Evolutionary conservation across 768 basidiomycete species (phyloP), one percentile per base, ranked within the genome.

Genomic region (Auriscalpium microsporum): DNA sequence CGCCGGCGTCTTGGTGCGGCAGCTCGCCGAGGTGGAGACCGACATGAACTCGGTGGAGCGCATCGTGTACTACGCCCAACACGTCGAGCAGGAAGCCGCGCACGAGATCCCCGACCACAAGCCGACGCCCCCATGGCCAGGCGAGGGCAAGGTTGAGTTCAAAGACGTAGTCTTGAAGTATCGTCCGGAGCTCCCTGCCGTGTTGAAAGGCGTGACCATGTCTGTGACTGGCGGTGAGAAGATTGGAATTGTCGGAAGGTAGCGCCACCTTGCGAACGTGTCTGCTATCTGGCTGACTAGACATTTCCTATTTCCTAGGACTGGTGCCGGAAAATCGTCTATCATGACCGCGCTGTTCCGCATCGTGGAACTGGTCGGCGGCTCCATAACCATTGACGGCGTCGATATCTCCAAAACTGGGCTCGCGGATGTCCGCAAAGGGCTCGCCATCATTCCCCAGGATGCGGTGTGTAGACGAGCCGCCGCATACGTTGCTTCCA

Each of bases 21-120:
- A 90, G 68, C 77, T 76, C 40, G 84, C 87, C 3, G 92, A 94
- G 66, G 85, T 94, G 10, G 92, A 95, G 68, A 95, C 95, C 68
- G 80, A 94, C 68, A 93, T 94, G 89, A 92, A 92, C 67, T 82
- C 83, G 17, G 87, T 90, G 8, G 88, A 90, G 66, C 85, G 94
- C 21, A 75, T 97, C 16, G 72, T 91, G 3, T 80, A 92, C 65
- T 96, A 96, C 63, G 83, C 86, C 44, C 78, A 79, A 17, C 78
- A 82, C 34, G 74, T 96, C 16, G 90, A 93, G 65, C 87, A 93
- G 67, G 92, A 94, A 69, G 80, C 86, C 1, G 78, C 86, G 1
- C 81, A 87, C 62, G 76, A 83, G 42, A 68, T 86, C 16, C 75
- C 81, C 0, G 84, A 83, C 14, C 73, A 67, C 28, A 81, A 79